Evolutionary conservation across 202 grass and related monocot species (phyloP).

Genomic region (Musa balbisiana): DNA sequence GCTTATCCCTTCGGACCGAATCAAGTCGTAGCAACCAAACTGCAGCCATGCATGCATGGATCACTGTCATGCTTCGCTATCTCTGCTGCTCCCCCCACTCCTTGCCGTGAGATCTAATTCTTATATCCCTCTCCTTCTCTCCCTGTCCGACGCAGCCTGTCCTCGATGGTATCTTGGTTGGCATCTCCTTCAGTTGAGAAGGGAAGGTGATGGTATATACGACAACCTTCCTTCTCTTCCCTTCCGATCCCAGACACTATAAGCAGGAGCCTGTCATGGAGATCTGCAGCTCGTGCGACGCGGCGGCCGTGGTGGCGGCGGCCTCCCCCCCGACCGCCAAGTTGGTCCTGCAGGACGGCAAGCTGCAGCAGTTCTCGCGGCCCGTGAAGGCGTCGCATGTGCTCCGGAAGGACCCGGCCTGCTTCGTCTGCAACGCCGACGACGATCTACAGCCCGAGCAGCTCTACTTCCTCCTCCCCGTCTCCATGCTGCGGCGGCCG

Average conservation of each 20-base stretch:
- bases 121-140: neutral
- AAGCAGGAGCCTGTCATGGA: constrained; percentile 39
- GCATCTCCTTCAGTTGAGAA: constrained; percentile 28
- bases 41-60: no score
- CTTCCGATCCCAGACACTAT: neutral
- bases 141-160: constrained; percentile 41
- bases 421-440: constrained; percentile 68
- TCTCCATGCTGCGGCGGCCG: constrained; percentile 41
- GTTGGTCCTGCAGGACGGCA: constrained; percentile 59
- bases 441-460: constrained; percentile 64
- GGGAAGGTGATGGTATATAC: constrained; percentile 23
- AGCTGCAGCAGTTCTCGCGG: constrained; percentile 52
- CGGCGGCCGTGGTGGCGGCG: constrained; percentile 32
- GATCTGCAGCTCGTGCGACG: constrained; percentile 80
- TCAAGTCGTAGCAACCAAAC: no score
- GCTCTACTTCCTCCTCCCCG: constrained; percentile 82
- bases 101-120: no score
- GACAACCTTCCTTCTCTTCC: neutral
- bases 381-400: constrained; percentile 56
- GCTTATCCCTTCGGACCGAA: no score
- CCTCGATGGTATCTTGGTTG: constrained; percentile 67
- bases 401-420: constrained; percentile 26
- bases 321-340: constrained; percentile 30
- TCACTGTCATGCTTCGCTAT: no score
- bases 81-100: no score